Base-by-base conservation (phyloP, 2,329 filamentous ascomycete genomes). In the Penicillium sclerotigenum region DNA sequence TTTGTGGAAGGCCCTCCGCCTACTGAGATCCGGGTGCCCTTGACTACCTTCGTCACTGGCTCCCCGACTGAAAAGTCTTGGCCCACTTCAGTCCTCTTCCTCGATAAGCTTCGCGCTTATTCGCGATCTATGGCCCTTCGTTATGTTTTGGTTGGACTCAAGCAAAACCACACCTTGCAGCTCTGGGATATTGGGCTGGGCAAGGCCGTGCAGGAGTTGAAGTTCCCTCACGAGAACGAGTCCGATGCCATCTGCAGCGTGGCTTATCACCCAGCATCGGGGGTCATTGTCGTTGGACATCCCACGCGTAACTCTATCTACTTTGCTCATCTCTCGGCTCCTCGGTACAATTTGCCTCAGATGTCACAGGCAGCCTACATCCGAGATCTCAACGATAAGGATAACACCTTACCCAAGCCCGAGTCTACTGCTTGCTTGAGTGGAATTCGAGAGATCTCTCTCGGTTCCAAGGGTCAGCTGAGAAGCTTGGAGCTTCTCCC, bases 211-310 rank as follows among this genome's bases (percentile, higher is more conserved):
- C 93, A 99, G 73, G 94, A 99, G 77, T 87, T 99, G 73, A 94
- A 96, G 72, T 86, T 99, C 54, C 94, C 94, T 1, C 93, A 99
- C 71, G 90, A 90, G 77, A 96, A 94, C 70, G 93, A 97, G 72
- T 95, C 91, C 3, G 93, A 97, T 74, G 91, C 91, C n/a, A 93
- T 97, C 59, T 99, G 94, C 81, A 97, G 92, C 71, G 89, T 99
- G 70, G 87, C 89, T 70, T 99, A 97, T 73, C 92, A 99, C 72
- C 88, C 94, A 6, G 83, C 86, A 61, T 94, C 92, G 29, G 92
- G 93, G 56, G 96, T 97, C 78, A 89, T 99, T 70, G 86, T 95
- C 59, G 89, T 99, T 58, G 95, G 93, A 34, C 94, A 99, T 69
- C 94, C 95, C 11, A 97, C 93, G 1, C 87, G 94, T 61, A 99